Evolutionary conservation across 208 protist genomes (phyloP).

Genomic region (Trypanosoma grayi): DNA sequence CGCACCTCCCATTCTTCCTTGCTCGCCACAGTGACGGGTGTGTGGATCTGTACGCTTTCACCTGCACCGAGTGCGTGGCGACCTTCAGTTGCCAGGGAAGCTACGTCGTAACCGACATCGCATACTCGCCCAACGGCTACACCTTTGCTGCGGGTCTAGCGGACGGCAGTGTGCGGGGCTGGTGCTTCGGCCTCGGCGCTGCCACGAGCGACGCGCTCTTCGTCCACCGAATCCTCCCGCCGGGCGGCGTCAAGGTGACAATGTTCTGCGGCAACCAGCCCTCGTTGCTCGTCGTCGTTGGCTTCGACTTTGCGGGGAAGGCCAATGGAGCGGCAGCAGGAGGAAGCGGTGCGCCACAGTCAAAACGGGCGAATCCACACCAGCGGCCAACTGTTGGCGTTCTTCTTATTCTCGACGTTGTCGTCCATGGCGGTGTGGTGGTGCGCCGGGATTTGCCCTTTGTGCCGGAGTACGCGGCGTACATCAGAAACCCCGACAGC

Average conservation of each 20-base stretch:
- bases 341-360: neutral
- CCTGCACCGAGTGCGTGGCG: slow-evolving; percentile 60
- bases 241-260: slow-evolving; percentile 38
- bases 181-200: slow-evolving; percentile 50
- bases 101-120: slow-evolving; percentile 40
- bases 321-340: neutral
- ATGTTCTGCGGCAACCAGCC: slow-evolving; percentile 67
- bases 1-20: slow-evolving; percentile 82
- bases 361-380: neutral
- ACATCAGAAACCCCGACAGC: slow-evolving; percentile 44
- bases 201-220: slow-evolving; percentile 39
- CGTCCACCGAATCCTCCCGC: slow-evolving; percentile 38
- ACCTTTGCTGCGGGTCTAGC: slow-evolving; percentile 64
- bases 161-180: slow-evolving; percentile 68
- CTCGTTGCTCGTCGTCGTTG: slow-evolving; percentile 59
- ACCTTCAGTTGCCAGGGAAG: slow-evolving; percentile 46
- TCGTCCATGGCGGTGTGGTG: slow-evolving; percentile 30
- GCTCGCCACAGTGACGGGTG: slow-evolving; percentile 50
- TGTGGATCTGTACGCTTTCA: slow-evolving; percentile 82
- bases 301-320: slow-evolving; percentile 35
- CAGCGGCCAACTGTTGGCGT: slow-evolving; percentile 14
- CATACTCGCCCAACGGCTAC: slow-evolving; percentile 69
- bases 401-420: slow-evolving; percentile 35
- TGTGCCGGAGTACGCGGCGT: slow-evolving; percentile 63
- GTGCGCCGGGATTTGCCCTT: slow-evolving; percentile 73